These are phyloP conservation scores for Jacaranda copaia DNA, from an alignment of 257 asterid genomes.

Conservation along the genomic window DNA sequence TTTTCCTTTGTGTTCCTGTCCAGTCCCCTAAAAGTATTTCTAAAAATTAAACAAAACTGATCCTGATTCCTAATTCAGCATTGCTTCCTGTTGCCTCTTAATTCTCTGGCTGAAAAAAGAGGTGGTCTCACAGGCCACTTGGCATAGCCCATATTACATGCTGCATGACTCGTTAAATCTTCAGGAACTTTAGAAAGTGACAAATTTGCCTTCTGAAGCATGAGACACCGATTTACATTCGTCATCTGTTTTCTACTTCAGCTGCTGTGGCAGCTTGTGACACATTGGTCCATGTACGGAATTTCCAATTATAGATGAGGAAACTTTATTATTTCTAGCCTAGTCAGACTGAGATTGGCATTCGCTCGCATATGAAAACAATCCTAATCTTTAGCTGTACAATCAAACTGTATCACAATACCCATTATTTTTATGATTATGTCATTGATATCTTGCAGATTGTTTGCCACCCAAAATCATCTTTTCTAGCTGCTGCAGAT, in stretches of 20 bases:
- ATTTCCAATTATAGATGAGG: background rate
- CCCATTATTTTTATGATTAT: background rate
- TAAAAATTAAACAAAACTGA: background rate
- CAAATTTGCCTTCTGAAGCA: background rate
- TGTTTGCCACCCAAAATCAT: slow-evolving; percentile 79
- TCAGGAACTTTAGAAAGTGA: too few relatives aligned
- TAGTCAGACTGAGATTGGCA: background rate
- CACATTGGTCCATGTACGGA: too few relatives aligned
- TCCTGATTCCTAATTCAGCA: background rate
- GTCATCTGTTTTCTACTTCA: too few relatives aligned
- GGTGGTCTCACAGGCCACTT: background rate
- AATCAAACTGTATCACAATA: background rate
- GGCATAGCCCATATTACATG: too few relatives aligned
- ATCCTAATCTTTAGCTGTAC: background rate
- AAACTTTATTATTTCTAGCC: background rate
- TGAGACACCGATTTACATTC: background rate
- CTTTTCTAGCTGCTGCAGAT: slow-evolving; percentile 94
- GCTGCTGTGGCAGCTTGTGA: too few relatives aligned
- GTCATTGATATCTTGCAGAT: slow-evolving; percentile 54
- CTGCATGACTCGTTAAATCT: too few relatives aligned
- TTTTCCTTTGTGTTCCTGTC: background rate
- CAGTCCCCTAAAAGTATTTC: background rate
- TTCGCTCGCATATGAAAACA: background rate
- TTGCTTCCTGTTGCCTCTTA: background rate
- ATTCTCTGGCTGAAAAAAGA: background rate